A percentile compares a stretch with the other conserved stretches of the same genome.
phyloP scores from a whole-genome alignment of 768 basidiomycete species.

The Rickenella mellea region DNA sequence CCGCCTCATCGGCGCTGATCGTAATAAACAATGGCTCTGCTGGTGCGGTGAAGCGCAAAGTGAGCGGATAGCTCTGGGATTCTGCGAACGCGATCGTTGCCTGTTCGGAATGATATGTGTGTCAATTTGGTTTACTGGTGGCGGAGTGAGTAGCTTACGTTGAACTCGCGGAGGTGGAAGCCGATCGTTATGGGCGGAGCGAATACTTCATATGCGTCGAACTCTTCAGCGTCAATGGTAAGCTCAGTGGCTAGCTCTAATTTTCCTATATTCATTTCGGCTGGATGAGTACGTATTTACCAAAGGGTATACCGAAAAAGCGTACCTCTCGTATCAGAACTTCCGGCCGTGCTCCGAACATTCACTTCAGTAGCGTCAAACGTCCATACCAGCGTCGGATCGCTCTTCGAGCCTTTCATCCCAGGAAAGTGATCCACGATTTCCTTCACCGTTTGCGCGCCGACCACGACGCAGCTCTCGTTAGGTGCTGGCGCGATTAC shows the following conservation, averaged over 20 bases:
- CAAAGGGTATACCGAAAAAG: not conserved
- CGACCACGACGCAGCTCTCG: constrained; percentile 62
- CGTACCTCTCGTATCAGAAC: constrained; percentile 55
- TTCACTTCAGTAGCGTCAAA: constrained; percentile 61
- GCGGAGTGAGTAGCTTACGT: constrained; percentile 31
- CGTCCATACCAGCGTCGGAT: constrained; percentile 77
- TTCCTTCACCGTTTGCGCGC: constrained; percentile 63
- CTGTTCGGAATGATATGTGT: constrained; percentile 25
- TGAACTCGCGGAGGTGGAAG: constrained; percentile 80
- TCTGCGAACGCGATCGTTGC: constrained; percentile 77
- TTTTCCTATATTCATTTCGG: constrained; percentile 28
- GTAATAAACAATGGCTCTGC: constrained; percentile 69
- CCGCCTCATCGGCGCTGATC: constrained; percentile 56
- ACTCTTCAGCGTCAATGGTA: constrained; percentile 68
- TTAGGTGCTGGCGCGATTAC: constrained; percentile 53
- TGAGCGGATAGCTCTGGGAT: constrained; percentile 50
- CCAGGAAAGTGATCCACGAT: constrained; percentile 76
- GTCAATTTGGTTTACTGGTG: not conserved
- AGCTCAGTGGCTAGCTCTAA: constrained; percentile 68
- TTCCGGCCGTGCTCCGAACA: constrained; percentile 59
- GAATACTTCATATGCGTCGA: constrained; percentile 65
- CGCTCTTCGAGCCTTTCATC: constrained; percentile 50
- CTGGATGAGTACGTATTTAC: not conserved
- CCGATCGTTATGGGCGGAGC: constrained; percentile 57
- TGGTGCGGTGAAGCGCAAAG: constrained; percentile 70